A percentile compares a stretch with the other conserved stretches of the same genome.
Conservation (phyloP, 2,329 filamentous ascomycete genomes). For the Trichoderma sp. region DNA sequence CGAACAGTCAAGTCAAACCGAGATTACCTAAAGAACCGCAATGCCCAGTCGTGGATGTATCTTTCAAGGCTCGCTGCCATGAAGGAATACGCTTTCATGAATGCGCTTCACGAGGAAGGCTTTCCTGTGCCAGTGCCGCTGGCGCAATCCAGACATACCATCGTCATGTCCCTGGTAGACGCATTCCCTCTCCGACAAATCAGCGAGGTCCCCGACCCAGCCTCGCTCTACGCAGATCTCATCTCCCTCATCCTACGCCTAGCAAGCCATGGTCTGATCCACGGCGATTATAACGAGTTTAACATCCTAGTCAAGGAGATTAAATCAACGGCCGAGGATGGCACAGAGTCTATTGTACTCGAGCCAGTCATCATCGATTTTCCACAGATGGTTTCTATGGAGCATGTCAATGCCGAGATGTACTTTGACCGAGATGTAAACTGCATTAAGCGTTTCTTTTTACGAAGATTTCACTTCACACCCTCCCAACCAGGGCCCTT, state of each 20-base stretch:
- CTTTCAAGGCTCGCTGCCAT: slow-evolving; percentile 88
- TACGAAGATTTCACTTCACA: slow-evolving; percentile 83
- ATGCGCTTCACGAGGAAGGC: slow-evolving; percentile 76
- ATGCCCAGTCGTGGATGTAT: slow-evolving; percentile 93
- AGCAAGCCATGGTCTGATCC: slow-evolving; percentile 85
- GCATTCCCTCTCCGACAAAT: slow-evolving; percentile 91
- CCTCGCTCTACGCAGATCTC: slow-evolving; percentile 84
- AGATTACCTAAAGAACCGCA: slow-evolving; percentile 85
- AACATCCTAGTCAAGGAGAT: slow-evolving; percentile 92
- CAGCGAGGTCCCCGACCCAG: slow-evolving; percentile 77
- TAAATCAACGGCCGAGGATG: slow-evolving; percentile 42
- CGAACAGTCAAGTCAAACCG: slow-evolving; percentile 93
- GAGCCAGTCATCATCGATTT: slow-evolving; percentile 94
- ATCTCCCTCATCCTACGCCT: slow-evolving; percentile 83
- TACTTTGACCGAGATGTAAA: slow-evolving; percentile 97
- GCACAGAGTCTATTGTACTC: slow-evolving; percentile 51
- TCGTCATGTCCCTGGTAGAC: slow-evolving; percentile 93
- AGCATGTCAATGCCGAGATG: slow-evolving; percentile 90
- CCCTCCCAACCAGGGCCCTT: slow-evolving; percentile 81
- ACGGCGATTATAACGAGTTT: slow-evolving; percentile 99
- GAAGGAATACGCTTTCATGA: slow-evolving; percentile 96
- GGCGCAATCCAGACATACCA: slow-evolving; percentile 88
- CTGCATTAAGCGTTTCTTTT: slow-evolving; percentile 94
- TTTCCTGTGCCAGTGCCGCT: slow-evolving; percentile 89
- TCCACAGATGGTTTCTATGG: slow-evolving; percentile 95